Evolutionary conservation across 148 eudicot genomes (phyloP), one percentile per base, ranked within the genome.

Genomic region (Salicornia ramosissima): DNA sequence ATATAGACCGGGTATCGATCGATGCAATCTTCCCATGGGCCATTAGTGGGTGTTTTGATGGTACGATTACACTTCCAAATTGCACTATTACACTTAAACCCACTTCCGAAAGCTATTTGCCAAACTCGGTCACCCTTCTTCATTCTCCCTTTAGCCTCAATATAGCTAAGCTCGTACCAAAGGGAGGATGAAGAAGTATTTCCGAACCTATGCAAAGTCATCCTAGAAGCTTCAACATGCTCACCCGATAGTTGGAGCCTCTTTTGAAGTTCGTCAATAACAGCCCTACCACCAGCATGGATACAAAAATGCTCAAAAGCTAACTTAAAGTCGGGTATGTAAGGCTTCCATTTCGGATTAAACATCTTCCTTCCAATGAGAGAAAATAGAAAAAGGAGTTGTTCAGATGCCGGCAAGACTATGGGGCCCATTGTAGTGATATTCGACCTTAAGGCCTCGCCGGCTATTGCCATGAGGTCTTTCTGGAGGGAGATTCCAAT

Each of bases 251-350:
- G 65, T 55, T 82, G 84, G 1, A 89, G 88, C 46, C 76, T 89
- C 83, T 89, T 89, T 74, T 89, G 91, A 0, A 87, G 82, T 78
- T 87, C 89, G 24, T 89, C 96, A 31, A 89, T 87, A 26, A 89
- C 94, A 0, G 94, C 94, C 58, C 93, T 47, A 11, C 95, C 95
- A 0, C 96, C 96, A 4, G 96, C 91, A 50, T 89, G 96, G 56
- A 89, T 89, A 53, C 96, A 89, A 70, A 89, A 89, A 64, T 89
- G 96, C 10, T 89, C 91, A 25, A 89, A 89, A 0, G 96, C 96
- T 42, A 61, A 84, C 40, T 87, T 87, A 61, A 89, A 89, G 55
- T 89, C 91, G 0, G 96, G 96, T 19, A 89, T 87, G 67, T 89
- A 89, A 0, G 96, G 86, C 21, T 89, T 86, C 82, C 86, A 82